phyloP scores from a whole-genome alignment of 306 rosid genomes.

The Cicer yamashitae region DNA sequence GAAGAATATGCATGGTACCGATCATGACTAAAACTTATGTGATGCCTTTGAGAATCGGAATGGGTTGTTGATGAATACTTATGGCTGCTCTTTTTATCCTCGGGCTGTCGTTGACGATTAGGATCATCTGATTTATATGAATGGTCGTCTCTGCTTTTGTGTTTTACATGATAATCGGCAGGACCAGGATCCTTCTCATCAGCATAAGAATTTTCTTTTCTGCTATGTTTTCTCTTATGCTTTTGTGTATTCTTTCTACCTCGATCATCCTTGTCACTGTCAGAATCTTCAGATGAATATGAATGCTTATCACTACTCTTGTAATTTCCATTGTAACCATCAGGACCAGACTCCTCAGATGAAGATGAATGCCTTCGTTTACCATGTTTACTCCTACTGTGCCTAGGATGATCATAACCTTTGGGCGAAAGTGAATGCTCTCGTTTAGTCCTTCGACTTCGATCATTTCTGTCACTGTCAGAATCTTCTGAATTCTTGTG shows the following conservation, averaged over 20 bases:
- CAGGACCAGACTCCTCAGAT: slow-evolving; percentile 37
- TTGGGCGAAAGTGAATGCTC: slow-evolving; percentile 44
- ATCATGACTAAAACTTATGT: slow-evolving; percentile 39
- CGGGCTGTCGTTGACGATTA: slow-evolving; percentile 40
- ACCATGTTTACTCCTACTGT: slow-evolving; percentile 43
- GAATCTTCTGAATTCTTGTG: slow-evolving; percentile 53
- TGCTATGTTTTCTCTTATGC: slow-evolving; percentile 41
- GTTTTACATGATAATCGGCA: slow-evolving; percentile 26
- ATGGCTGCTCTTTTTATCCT: slow-evolving; percentile 42
- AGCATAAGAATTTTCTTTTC: slow-evolving; percentile 38
- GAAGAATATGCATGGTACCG: slow-evolving; percentile 39
- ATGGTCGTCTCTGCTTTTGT: slow-evolving; percentile 35
- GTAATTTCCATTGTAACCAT: slow-evolving; percentile 38
- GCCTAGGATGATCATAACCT: slow-evolving; percentile 43
- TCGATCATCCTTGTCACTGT: slow-evolving; percentile 45
- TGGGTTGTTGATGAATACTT: slow-evolving; percentile 44
- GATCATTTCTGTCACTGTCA: slow-evolving; percentile 44
- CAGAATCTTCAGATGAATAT: slow-evolving; percentile 59
- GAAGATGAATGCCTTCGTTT: slow-evolving; percentile 45
- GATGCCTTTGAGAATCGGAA: slow-evolving; percentile 44
- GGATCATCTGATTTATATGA: slow-evolving; percentile 43
- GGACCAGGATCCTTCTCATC: slow-evolving; percentile 51
- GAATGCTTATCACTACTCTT: slow-evolving; percentile 41
- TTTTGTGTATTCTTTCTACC: slow-evolving; percentile 52
- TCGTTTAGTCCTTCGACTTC: slow-evolving; percentile 49